phyloP scores from a whole-genome alignment of 139 green algal genomes.

The Nannochloris sp. region DNA sequence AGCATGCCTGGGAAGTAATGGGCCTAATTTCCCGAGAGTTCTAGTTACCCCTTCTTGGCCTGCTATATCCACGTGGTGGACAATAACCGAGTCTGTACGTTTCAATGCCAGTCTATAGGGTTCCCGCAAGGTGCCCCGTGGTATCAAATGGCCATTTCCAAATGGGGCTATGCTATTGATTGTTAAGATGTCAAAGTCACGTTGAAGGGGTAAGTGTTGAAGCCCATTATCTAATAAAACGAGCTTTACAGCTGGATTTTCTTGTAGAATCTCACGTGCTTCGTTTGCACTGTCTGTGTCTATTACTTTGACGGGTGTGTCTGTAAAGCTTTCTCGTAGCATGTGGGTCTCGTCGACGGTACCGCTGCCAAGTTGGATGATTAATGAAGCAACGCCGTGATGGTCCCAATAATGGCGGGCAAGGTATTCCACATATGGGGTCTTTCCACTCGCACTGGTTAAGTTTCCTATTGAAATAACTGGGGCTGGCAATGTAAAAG shows the following conservation, averaged over 20 bases:
- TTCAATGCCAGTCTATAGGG: conserved; percentile 15
- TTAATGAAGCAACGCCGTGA: conserved; percentile 17
- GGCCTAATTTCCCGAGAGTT: not conserved
- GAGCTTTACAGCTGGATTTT: conserved; percentile 11
- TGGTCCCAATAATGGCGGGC: conserved; percentile 13
- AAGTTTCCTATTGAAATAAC: conserved; percentile 28
- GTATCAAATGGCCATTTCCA: conserved; percentile 31
- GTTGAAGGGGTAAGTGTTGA: conserved; percentile 20
- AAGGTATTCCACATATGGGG: conserved; percentile 28
- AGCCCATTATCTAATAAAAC: conserved; percentile 31
- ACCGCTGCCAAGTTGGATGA: conserved; percentile 26
- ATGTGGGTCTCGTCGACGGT: conserved; percentile 25
- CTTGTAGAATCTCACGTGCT: conserved; percentile 1
- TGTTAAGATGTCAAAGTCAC: conserved; percentile 31
- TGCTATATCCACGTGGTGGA: conserved; percentile 26
- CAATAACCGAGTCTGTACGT: conserved; percentile 17
- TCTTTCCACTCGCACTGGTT: conserved; percentile 27
- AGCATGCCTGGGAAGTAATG: conserved; percentile 18
- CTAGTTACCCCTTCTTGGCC: conserved; percentile 5
- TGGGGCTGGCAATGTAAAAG: conserved; percentile 15
- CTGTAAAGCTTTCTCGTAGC: conserved; percentile 18
- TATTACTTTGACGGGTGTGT: conserved; percentile 3
- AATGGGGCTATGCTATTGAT: conserved; percentile 24
- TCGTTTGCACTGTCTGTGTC: not conserved
- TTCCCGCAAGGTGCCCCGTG: conserved; percentile 26